These are phyloP conservation scores for Pontederia crassipes DNA, from an alignment of 176 grass and related monocot genomes.

Conservation along the genomic window DNA sequence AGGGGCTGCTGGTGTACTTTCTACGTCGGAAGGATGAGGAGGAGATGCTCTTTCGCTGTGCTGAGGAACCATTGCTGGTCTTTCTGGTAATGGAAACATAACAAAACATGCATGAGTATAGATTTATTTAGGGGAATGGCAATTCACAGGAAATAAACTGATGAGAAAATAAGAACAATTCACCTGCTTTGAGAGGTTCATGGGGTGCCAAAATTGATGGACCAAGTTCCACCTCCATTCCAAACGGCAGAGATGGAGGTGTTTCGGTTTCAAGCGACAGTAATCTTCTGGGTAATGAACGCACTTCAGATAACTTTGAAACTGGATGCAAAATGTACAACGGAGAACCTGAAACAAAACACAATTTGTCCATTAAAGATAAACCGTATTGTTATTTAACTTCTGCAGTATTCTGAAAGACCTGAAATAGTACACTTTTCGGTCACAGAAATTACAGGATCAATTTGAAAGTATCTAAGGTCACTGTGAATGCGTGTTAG, in stretches of 20 bases:
- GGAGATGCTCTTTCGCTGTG: slow-evolving; percentile 7
- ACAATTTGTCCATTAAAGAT: neutral
- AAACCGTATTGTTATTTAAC: too few species aligned
- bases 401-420: too few species aligned
- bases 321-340: neutral
- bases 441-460: too few species aligned
- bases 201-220: slow-evolving; percentile 12
- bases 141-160: slow-evolving; percentile 8
- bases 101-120: slow-evolving; percentile 11
- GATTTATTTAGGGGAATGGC: neutral
- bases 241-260: slow-evolving; percentile 15
- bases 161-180: slow-evolving; percentile 14
- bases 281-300: slow-evolving; percentile 34
- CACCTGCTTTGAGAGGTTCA: slow-evolving; percentile 25
- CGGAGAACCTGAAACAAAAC: neutral
- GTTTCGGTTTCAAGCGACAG: slow-evolving; percentile 28
- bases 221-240: slow-evolving; percentile 26
- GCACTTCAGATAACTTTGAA: slow-evolving; percentile 13
- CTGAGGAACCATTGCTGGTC: slow-evolving; percentile 1
- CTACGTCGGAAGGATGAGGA: neutral
- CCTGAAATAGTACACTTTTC: too few species aligned
- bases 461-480: too few species aligned
- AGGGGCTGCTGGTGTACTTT: neutral
- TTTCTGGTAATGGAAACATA: slow-evolving; percentile 11
- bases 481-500: too few species aligned